phyloP scores from a whole-genome alignment of 2,329 filamentous ascomycete genomes.

The Fusarium sp. region DNA sequence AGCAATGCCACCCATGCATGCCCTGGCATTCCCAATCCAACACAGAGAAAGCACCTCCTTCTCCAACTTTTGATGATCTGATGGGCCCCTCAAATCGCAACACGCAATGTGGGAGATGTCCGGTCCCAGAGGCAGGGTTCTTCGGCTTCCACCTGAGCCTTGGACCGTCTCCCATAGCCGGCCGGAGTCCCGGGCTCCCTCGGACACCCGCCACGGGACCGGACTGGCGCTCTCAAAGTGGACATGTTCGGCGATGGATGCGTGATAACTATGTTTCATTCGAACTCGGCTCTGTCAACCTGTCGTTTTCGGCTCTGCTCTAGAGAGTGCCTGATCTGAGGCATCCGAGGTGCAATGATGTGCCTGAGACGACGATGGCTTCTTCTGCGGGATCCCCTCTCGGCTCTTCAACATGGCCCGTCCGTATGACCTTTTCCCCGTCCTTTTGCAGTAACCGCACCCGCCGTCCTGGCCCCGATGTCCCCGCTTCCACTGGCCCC shows the following conservation, averaged over 20 bases:
- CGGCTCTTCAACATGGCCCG: neutral
- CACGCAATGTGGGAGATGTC: constrained; percentile 21
- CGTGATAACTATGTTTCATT: neutral
- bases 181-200: constrained; percentile 35
- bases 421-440: constrained; percentile 22
- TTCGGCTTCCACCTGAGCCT: constrained; percentile 32
- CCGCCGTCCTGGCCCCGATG: constrained; percentile 12
- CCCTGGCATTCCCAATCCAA: constrained; percentile 1
- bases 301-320: neutral
- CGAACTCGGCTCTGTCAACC: neutral
- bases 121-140: constrained; percentile 36
- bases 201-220: constrained; percentile 27
- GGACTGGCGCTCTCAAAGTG: constrained; percentile 35
- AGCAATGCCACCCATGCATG: constrained; percentile 7
- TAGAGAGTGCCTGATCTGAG: constrained; percentile 2
- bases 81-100: neutral
- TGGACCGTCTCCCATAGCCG: constrained; percentile 32
- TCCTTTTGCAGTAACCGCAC: constrained; percentile 12
- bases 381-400: constrained; percentile 1
- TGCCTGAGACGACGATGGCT: neutral
- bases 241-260: constrained; percentile 37
- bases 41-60: constrained; percentile 7
- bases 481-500: constrained; percentile 7
- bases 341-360: neutral
- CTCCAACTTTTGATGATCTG: constrained; percentile 38